Percentiles rank a stretch among this genome's conserved stretches.
phyloP scores from a whole-genome alignment of 1,284 basidiomycete genomes.

The Pseudozyma sp. region DNA sequence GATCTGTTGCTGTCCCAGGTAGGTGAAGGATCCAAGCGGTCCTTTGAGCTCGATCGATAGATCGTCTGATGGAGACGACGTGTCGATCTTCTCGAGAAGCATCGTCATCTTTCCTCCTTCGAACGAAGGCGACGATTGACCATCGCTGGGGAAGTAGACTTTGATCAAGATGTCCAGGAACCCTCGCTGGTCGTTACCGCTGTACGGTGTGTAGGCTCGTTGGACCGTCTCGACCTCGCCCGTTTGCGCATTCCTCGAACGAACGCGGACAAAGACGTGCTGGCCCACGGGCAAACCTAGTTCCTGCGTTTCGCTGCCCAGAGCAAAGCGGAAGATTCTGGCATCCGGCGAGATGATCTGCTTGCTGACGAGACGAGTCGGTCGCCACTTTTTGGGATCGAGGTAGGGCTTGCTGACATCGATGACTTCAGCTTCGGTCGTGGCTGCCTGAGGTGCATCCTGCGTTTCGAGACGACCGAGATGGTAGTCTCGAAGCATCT shows the following conservation, averaged over 20 bases:
- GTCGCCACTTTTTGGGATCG: conserved; percentile 74
- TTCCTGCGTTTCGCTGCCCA: conserved; percentile 71
- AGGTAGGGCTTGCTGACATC: conserved; percentile 71
- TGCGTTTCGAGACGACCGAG: conserved; percentile 40
- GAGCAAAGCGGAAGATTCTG: conserved; percentile 73
- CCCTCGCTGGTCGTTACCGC: conserved; percentile 71
- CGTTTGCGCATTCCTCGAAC: conserved; percentile 67
- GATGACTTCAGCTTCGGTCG: conserved; percentile 24
- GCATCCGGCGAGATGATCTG: conserved; percentile 73
- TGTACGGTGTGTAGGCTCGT: conserved; percentile 77
- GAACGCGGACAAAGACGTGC: conserved; percentile 72
- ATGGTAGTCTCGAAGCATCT: conserved; percentile 72
- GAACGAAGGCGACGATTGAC: conserved; percentile 11
- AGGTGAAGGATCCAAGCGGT: conserved; percentile 76
- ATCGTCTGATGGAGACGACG: conserved; percentile 60
- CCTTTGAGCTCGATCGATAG: conserved; percentile 73
- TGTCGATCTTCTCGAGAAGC: conserved; percentile 72
- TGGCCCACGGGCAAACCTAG: conserved; percentile 77
- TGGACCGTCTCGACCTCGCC: conserved; percentile 73
- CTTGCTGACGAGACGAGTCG: conserved; percentile 71
- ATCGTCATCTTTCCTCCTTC: conserved; percentile 75
- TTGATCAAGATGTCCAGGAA: conserved; percentile 73
- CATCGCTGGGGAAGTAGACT: conserved; percentile 72
- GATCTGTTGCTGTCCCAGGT: conserved; percentile 72
- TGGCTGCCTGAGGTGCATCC: conserved; percentile 1